A percentile compares a stretch with the other conserved stretches of the same genome.
Conservation (phyloP, 1,284 basidiomycete genomes). For the Paramarasmius palmivorus region DNA sequence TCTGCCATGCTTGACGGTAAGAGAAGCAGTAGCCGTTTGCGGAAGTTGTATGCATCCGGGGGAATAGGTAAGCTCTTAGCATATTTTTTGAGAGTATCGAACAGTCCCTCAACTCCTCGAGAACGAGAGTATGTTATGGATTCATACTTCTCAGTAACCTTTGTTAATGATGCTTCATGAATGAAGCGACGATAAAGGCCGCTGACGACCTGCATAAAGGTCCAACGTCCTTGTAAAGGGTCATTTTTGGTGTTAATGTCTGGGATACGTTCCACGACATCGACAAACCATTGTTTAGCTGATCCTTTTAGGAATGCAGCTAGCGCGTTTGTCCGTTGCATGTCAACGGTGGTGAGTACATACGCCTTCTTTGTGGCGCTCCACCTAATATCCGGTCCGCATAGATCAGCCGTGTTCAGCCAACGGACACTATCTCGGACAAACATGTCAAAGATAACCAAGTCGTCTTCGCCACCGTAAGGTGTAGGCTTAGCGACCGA, state of each 20-base stretch:
- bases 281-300: conserved; percentile 6
- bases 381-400: background rate
- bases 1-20: background rate
- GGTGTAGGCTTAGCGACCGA: conserved; percentile 2
- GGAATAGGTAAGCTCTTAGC: conserved; percentile 1
- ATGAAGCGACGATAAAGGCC: conserved; percentile 5
- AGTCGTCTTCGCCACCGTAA: conserved; percentile 5
- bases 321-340: conserved; percentile 2
- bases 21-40: no score
- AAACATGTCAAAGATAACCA: conserved; percentile 7
- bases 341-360: conserved; percentile 5
- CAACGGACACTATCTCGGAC: conserved; percentile 5
- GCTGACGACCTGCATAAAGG: conserved; percentile 1
- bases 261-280: conserved; percentile 7
- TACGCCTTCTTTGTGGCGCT: background rate
- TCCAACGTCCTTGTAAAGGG: conserved; percentile 5
- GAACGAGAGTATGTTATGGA: background rate
- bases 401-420: conserved; percentile 8
- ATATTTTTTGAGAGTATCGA: background rate
- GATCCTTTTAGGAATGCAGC: conserved; percentile 1
- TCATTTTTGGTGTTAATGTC: background rate
- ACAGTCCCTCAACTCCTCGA: background rate
- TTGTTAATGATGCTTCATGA: conserved; percentile 1
- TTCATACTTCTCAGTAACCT: background rate
- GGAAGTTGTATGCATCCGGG: conserved; percentile 1